Evolutionary conservation across 441 rosid species (phyloP), one percentile per base, ranked within the genome.

Genomic region (Eutrema salsugineum): DNA sequence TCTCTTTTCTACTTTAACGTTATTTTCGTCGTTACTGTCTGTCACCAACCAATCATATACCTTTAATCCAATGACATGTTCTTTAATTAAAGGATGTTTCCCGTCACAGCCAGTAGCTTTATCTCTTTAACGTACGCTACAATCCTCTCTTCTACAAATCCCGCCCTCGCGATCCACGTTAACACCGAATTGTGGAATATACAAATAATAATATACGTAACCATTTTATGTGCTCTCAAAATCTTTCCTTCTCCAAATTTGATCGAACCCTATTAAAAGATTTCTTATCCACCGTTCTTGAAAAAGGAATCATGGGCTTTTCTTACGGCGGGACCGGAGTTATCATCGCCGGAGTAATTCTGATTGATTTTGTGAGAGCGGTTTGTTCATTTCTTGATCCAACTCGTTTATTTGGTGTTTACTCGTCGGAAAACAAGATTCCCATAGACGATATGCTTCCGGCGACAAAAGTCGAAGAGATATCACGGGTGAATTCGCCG

Each of bases 381-480:
- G 68, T 55, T 63, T 43, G 32, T 57, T 46, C 75, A 30, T 62
- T 70, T 40, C 17, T 63, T 69, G 40, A 63, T 70, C 2, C 17
- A 32, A 30, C 66, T 63, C 79, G 49, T 56, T 55, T 55, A 2
- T 47, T 54, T 20, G 53, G 44, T 38, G 58, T 36, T 36, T 53
- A 16, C 44, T 54, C 42, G 22, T 35, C 64, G 15, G 60, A 5
- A 8, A 68, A 69, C 65, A 76, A 76, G 24, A 63, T 79, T 79
- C 84, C 90, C 70, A 85, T 91, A 81, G 96, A 91, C 24, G 98
- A 93, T 28, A 80, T 93, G 78, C 85, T 93, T 7, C 96, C 94
- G 5, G 86, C 89, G 11, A 71, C 61, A 35, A 82, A 78, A 73
- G 85, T 83, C 68, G 83, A 85, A 72, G 93, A 84, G 4, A 77